Evolutionary conservation across 331 rosid species (phyloP), one percentile per base, ranked within the genome.

Genomic region (Rosa hybrid): DNA sequence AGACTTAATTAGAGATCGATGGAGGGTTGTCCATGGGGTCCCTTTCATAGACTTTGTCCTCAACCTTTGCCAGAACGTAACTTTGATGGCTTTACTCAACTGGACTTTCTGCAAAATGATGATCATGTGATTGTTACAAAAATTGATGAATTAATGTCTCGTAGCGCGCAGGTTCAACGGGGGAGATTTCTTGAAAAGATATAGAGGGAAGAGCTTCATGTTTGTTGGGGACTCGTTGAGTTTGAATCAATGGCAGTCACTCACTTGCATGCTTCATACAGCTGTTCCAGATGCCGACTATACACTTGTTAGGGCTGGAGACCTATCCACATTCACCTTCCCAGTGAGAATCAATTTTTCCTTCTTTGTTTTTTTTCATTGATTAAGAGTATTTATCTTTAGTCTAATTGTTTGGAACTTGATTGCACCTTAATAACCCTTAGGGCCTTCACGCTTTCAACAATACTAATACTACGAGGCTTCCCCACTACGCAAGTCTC

Each of bases 181-280:
- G 41, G 71, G 69, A 84, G 90, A 88, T 64, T 88, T 94, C 49
- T 80, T 94, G 78, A 65, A 14, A 27, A 81, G 90, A 83, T 77
- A 75, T 2, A 84, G 84, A 76, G 96, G 97, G 68, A 90, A 88
- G 75, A 90, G 81, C 25, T 38, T 94, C 10, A 59, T 94, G 86
- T 92, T 94, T 82, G 97, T 94, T 65, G 98, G 97, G 53, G 98
- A 92, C 79, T 94, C 98, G 0, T 77, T 94, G 93, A 90, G 97
- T 81, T 86, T 94, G 82, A 94, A 94, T 63, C 98, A 94, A 77
- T 94, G 98, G 97, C 97, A 90, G 74, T 94, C 97, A 54, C 91
- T 94, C 69, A 92, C 90, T 76, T 94, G 98, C 88, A 82, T 92
- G 98, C 89, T 94, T 74, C 93, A 90, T 65, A 74, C 44, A 25